A percentile compares a stretch with the other conserved stretches of the same genome.
Conservation (phyloP, 2,329 filamentous ascomycete genomes). For the Helminthosporium solani region DNA sequence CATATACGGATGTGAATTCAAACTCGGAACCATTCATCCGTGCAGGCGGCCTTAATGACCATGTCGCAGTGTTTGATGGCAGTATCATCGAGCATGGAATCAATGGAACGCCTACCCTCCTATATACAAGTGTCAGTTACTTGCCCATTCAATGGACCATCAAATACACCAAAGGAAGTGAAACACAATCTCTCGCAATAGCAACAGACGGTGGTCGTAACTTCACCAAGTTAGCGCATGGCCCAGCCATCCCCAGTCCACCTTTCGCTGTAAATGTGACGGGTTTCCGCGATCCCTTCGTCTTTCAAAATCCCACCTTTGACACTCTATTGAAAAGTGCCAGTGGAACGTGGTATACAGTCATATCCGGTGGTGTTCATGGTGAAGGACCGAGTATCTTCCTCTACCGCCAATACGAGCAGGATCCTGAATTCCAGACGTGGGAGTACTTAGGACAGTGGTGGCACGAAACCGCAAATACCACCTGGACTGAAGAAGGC, state of each 20-base stretch:
- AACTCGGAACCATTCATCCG: constrained; percentile 31
- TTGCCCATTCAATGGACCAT: constrained; percentile 51
- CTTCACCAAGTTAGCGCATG: constrained; percentile 43
- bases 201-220: constrained; percentile 44
- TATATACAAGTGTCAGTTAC: constrained; percentile 50
- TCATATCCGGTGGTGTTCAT: constrained; percentile 46
- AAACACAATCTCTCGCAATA: constrained; percentile 49
- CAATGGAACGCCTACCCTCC: constrained; percentile 46
- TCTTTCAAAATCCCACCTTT: constrained; percentile 43
- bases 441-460: constrained; percentile 43
- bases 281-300: constrained; percentile 48
- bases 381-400: constrained; percentile 43
- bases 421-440: constrained; percentile 40
- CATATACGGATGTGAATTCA: constrained; percentile 42
- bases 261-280: constrained; percentile 47
- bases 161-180: constrained; percentile 48
- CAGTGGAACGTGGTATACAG: constrained; percentile 42
- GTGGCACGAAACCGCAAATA: constrained; percentile 44
- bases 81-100: constrained; percentile 48
- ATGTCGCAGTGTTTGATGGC: constrained; percentile 50
- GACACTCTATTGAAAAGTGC: constrained; percentile 38
- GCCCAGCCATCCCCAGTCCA: constrained; percentile 43
- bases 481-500: constrained; percentile 21
- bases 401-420: constrained; percentile 42
- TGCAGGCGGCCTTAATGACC: constrained; percentile 47